Evolutionary conservation across 2,329 filamentous ascomycete species (phyloP).

Genomic region (Dothideomycetidae sp.): DNA sequence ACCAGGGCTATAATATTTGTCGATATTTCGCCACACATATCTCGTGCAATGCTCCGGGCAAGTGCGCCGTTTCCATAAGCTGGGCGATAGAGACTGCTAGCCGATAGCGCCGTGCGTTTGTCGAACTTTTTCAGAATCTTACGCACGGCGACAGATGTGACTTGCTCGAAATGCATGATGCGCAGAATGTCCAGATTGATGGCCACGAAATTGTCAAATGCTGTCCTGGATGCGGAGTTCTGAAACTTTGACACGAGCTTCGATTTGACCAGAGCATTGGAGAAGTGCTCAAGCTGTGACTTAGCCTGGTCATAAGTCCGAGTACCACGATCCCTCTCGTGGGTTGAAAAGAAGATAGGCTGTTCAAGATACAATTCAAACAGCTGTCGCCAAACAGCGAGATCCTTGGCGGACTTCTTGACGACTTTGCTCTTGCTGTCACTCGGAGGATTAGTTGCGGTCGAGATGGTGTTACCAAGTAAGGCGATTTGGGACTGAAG

Average conservation of each 20-base stretch:
- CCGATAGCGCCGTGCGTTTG: constrained; percentile 64
- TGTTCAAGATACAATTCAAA: constrained; percentile 72
- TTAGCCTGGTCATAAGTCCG: constrained; percentile 52
- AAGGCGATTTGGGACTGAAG: constrained; percentile 49
- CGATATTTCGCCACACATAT: constrained; percentile 61
- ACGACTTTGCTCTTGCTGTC: constrained; percentile 35
- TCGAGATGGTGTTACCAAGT: constrained; percentile 51
- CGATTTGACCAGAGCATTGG: constrained; percentile 47
- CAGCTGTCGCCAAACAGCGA: constrained; percentile 64
- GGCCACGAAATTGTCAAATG: constrained; percentile 53
- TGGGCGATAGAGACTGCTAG: constrained; percentile 39
- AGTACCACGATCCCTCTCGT: constrained; percentile 54
- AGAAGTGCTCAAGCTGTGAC: constrained; percentile 56
- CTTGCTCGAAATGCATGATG: constrained; percentile 69
- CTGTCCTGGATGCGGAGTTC: constrained; percentile 47
- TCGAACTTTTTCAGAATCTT: constrained; percentile 93
- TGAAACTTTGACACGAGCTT: constrained; percentile 49
- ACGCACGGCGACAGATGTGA: constrained; percentile 60
- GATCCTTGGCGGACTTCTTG: constrained; percentile 41
- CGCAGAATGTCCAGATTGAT: constrained; percentile 67
- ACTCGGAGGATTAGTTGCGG: constrained; percentile 37
- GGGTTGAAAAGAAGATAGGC: constrained; percentile 67
- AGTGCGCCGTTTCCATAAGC: constrained; percentile 47
- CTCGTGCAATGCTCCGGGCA: constrained; percentile 54
- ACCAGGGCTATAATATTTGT: constrained; percentile 58